These are phyloP conservation scores for Diddensiella transvaalensis DNA, from an alignment of 805 yeast genomes.

Conservation along the genomic window DNA sequence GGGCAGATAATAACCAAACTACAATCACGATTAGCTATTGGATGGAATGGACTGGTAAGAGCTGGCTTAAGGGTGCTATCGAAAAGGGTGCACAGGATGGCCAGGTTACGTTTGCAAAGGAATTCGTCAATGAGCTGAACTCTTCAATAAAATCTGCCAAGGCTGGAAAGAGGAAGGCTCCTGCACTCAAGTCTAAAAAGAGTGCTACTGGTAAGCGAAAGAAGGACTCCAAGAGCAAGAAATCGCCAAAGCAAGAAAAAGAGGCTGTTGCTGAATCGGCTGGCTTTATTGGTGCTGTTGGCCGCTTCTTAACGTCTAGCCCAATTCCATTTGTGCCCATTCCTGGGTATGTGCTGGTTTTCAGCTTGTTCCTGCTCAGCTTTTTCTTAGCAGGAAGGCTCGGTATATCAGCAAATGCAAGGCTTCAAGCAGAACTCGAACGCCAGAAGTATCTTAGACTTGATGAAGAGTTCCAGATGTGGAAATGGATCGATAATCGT, in stretches of 20 bases:
- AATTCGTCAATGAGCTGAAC: conserved; percentile 35
- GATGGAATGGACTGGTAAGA: conserved; percentile 84
- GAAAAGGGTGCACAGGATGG: conserved; percentile 84
- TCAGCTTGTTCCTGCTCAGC: conserved; percentile 7
- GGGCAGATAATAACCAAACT: conserved; percentile 68
- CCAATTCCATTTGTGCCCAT: conserved; percentile 12
- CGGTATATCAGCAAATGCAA: not conserved
- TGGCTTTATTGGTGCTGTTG: conserved; percentile 1
- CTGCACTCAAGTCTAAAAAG: conserved; percentile 12
- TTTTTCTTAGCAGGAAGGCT: not conserved
- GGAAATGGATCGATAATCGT: conserved; percentile 68
- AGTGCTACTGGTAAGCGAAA: conserved; percentile 15
- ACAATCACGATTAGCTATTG: conserved; percentile 61
- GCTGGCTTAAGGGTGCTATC: conserved; percentile 88
- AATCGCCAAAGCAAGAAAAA: conserved; percentile 9
- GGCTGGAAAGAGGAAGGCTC: conserved; percentile 1
- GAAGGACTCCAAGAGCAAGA: conserved; percentile 12
- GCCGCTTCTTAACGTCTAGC: not conserved
- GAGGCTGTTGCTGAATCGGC: conserved; percentile 9
- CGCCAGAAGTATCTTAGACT: conserved; percentile 17
- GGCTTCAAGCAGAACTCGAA: not conserved
- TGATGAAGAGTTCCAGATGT: conserved; percentile 56
- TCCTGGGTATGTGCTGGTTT: conserved; percentile 10
- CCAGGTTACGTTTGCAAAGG: conserved; percentile 60
- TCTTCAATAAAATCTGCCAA: not conserved